phyloP scores from a whole-genome alignment of 225 moss, liverwort and hornwort genomes.

The Ulota crispa region DNA sequence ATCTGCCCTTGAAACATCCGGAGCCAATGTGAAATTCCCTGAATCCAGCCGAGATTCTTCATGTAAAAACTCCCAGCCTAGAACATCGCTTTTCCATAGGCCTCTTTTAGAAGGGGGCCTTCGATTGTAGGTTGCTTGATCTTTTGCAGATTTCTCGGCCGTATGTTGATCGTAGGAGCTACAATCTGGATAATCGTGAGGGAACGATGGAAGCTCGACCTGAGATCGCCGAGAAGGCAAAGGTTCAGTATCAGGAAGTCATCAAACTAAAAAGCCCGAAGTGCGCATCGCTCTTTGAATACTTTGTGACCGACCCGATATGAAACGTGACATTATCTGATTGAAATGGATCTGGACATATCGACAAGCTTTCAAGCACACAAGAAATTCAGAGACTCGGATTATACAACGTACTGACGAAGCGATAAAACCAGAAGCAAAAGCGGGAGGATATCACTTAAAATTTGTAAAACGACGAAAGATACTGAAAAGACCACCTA shows the following conservation, averaged over 20 bases:
- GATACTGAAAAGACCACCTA: not conserved
- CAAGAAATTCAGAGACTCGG: not conserved
- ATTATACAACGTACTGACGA: conserved; percentile 6
- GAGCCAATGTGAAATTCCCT: conserved; percentile 4
- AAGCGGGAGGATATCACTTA: not conserved
- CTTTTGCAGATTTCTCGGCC: conserved; percentile 44
- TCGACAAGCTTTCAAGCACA: not conserved
- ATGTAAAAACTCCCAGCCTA: conserved; percentile 38
- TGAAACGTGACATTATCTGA: not conserved
- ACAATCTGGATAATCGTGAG: conserved; percentile 94
- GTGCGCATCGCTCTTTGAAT: not conserved
- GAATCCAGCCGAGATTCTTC: conserved; percentile 3
- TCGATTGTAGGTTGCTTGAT: conserved; percentile 39
- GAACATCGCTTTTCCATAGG: conserved; percentile 29
- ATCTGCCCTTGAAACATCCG: conserved; percentile 16
- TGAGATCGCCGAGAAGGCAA: conserved; percentile 36
- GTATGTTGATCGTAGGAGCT: conserved; percentile 53
- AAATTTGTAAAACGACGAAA: not conserved
- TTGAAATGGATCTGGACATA: not conserved
- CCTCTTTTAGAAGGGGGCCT: conserved; percentile 75
- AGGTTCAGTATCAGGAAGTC: not conserved
- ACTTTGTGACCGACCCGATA: not conserved
- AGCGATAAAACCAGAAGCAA: conserved; percentile 16
- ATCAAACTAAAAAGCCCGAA: not conserved
- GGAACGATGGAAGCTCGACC: conserved; percentile 80